Percentiles rank a stretch among this genome's conserved stretches.
Evolutionary conservation across 176 grass and related monocot genomes (phyloP).

Genomic region (Aegilops speltoides): DNA sequence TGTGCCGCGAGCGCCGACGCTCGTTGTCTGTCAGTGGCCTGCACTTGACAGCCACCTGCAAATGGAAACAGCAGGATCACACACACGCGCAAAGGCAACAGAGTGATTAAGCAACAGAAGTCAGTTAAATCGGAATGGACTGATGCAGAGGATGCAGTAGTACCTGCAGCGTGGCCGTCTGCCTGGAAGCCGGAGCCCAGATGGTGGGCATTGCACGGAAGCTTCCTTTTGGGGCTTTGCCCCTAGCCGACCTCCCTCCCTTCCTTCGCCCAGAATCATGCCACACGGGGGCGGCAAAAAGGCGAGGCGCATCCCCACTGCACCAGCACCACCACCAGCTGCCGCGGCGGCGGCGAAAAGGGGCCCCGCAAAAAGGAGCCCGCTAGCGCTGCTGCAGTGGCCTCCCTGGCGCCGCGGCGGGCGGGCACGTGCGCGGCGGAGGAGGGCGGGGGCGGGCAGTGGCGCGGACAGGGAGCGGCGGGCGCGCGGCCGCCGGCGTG

Average conservation of each 20-base stretch:
- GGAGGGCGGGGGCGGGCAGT: no score
- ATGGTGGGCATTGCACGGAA: no score
- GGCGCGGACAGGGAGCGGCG: no score
- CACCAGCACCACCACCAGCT: constrained; percentile 2
- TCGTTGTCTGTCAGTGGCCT: constrained; percentile 81
- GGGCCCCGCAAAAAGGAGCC: constrained; percentile 11
- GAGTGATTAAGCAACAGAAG: no score
- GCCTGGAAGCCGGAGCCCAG: no score
- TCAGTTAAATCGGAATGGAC: no score
- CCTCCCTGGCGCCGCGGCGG: no score
- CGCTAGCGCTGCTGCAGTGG: neutral
- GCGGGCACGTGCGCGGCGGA: no score
- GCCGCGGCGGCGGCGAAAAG: constrained; percentile 18
- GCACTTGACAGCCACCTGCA: constrained; percentile 92
- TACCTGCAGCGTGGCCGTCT: no score
- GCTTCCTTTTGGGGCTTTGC: neutral
- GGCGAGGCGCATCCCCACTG: constrained; percentile 41
- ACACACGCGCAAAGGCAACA: no score
- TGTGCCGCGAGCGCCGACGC: constrained; percentile 65
- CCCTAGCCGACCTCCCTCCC: neutral
- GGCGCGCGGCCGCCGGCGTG: no score
- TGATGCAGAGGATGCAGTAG: no score
- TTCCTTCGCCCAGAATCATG: constrained; percentile 18
- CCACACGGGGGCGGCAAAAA: constrained; percentile 40
- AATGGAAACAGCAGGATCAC: neutral